A percentile compares a stretch with the other conserved stretches of the same genome.
phyloP scores from a whole-genome alignment of 495 filamentous ascomycete genomes.

The Ascodesmis nigricans region DNA sequence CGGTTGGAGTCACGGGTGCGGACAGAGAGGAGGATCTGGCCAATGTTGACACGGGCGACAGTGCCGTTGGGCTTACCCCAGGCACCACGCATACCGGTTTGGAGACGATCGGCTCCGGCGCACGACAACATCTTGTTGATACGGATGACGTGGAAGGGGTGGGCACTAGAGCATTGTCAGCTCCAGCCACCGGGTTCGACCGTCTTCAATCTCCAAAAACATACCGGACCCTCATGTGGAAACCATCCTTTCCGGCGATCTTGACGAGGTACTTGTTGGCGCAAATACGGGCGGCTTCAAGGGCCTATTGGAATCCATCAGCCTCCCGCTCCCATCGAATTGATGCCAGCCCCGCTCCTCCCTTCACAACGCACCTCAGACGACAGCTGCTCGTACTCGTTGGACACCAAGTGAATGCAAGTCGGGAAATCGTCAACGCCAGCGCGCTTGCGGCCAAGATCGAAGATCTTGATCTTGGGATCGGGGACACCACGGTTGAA shows the following conservation, averaged over 20 bases:
- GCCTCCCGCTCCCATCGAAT: too few relatives aligned
- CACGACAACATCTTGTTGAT: conserved; percentile 99
- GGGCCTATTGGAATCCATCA: conserved; percentile 31
- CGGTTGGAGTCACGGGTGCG: conserved; percentile 86
- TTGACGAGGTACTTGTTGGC: conserved; percentile 99
- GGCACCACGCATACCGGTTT: conserved; percentile 99
- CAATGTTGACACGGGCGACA: conserved; percentile 97
- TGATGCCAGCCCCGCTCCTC: too few relatives aligned
- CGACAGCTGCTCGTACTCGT: conserved; percentile 97
- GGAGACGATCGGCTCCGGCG: conserved; percentile 97
- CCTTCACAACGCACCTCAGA: conserved; percentile 42
- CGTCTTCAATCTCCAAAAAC: too few relatives aligned
- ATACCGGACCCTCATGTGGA: conserved; percentile 77
- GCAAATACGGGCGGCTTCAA: conserved; percentile 97
- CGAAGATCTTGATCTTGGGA: conserved; percentile 98
- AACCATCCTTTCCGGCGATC: conserved; percentile 90
- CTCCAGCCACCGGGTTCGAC: too few relatives aligned
- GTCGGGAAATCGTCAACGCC: conserved; percentile 96
- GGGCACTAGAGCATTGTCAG: conserved; percentile 33
- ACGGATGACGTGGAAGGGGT: conserved; percentile 98
- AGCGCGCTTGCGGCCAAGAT: conserved; percentile 96
- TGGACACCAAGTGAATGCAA: conserved; percentile 96
- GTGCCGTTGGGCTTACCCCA: conserved; percentile 97
- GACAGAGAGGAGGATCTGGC: conserved; percentile 91
- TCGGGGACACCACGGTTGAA: conserved; percentile 99